Conservation (phyloP, 768 basidiomycete species). For the Sarcodon sp. region DNA sequence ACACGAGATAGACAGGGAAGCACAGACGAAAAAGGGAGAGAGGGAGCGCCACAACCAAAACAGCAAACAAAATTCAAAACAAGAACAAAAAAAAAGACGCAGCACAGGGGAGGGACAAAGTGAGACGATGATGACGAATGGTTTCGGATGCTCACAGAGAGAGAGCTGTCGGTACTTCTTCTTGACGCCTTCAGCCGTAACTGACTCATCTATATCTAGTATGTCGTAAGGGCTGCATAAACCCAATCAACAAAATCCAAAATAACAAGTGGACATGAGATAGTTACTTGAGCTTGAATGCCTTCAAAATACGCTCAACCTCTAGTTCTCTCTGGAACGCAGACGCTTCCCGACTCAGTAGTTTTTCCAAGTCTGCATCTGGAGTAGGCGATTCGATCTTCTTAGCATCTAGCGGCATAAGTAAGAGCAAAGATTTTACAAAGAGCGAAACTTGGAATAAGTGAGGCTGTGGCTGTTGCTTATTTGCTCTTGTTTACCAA, state of each 20-base stretch:
- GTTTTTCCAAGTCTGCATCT: constrained; percentile 53
- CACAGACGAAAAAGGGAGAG: not conserved
- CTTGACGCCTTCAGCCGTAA: constrained; percentile 76
- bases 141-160: constrained; percentile 43
- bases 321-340: constrained; percentile 82
- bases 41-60: not conserved
- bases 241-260: not conserved
- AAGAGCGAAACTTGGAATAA: not conserved
- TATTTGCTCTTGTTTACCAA: not conserved
- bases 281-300: constrained; percentile 91
- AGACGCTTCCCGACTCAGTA: constrained; percentile 68
- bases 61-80: constrained; percentile 1
- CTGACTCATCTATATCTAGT: constrained; percentile 62
- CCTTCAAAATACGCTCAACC: constrained; percentile 82
- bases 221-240: constrained; percentile 80
- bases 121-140: not conserved
- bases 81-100: constrained; percentile 5
- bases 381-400: not conserved
- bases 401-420: no score
- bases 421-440: no score
- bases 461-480: not conserved
- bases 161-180: constrained; percentile 79
- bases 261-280: constrained; percentile 1
- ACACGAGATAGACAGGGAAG: not conserved
- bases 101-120: constrained; percentile 4